Base-by-base conservation (phyloP, 2,329 filamentous ascomycete species). In the Ophiostoma himal-ulmi region DNA sequence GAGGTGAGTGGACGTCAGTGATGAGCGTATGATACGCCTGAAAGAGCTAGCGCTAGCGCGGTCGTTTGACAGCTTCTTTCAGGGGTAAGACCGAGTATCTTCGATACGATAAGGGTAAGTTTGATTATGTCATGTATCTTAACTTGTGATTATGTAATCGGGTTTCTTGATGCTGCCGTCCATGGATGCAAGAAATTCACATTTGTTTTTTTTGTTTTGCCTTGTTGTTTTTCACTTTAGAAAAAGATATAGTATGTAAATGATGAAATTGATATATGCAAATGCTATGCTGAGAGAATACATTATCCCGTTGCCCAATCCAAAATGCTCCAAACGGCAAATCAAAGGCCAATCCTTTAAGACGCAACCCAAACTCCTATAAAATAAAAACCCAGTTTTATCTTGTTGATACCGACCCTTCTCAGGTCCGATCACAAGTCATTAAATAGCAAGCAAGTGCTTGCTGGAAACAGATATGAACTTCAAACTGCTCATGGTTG, bases 401-500 rank as follows among this genome's bases (percentile, higher is more conserved):
- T 30, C 7, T 62, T 17, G 1, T 62, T 36, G 57, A 34, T 14
- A 34, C 57, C 54, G 22, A 22, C 48, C 52, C 13, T 10, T 26
- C 26, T n/a, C 8, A 26, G 26, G 26, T 17, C 57, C 14, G 17
- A 20, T 64, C 30, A 64, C 39, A 37, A 37, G 10, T 64, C 60
- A 37, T 62, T 39, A 64, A 14, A 37, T 37, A 39, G 60, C 60
- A 62, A 26, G 30, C 26, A 64, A 5, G 14, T 37, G 30, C 30
- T 14, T 22, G 52, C 52, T 11, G 5, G 22, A 14, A 60, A 60
- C 54, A 60, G 22, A 13, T 4, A 57, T n/a, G 26, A n/a, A 57
- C 26, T 1, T n/a, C 20, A 39, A 34, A 36, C n/a, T 26, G 22
- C 22, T 70, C 64, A 71, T 66, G 70, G 67, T 44, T 73, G 44